phyloP scores from a whole-genome alignment of 805 yeast species.

The Yarrowia keelungensis region DNA sequence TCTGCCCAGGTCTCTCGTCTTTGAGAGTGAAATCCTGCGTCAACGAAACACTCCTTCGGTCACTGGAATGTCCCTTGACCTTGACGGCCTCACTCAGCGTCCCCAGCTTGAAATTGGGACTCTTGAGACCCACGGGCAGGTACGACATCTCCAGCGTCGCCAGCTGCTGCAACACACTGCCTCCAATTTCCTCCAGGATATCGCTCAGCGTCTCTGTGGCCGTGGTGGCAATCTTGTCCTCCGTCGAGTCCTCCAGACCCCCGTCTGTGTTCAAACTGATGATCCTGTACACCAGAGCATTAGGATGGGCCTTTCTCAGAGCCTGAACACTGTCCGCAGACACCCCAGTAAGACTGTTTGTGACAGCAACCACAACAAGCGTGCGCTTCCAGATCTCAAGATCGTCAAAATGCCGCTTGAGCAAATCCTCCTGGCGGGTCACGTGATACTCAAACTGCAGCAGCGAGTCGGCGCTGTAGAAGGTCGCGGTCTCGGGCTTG shows the following conservation, averaged over 20 bases:
- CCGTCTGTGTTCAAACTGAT: conserved; percentile 18
- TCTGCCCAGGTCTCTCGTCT: conserved; percentile 1
- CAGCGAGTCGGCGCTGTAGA: background rate
- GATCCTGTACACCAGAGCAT: conserved; percentile 40
- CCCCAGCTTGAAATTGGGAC: conserved; percentile 49
- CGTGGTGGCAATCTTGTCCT: conserved; percentile 5
- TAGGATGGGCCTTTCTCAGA: conserved; percentile 53
- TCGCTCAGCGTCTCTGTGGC: conserved; percentile 20
- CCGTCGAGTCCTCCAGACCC: conserved; percentile 5
- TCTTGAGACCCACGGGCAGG: conserved; percentile 12
- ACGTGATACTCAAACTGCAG: conserved; percentile 13
- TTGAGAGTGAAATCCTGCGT: conserved; percentile 22
- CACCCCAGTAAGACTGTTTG: conserved; percentile 48
- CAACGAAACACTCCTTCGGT: conserved; percentile 5
- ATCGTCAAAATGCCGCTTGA: conserved; percentile 61
- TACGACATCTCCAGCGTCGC: conserved; percentile 18
- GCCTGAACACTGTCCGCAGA: background rate
- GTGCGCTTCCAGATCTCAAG: conserved; percentile 89
- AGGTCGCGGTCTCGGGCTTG: conserved; percentile 11
- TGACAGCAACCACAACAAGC: conserved; percentile 58
- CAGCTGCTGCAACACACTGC: conserved; percentile 15
- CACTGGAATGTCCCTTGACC: background rate
- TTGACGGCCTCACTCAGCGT: conserved; percentile 23
- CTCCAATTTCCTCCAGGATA: conserved; percentile 19
- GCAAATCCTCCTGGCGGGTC: conserved; percentile 26